Base-by-base conservation (phyloP, 495 filamentous ascomycete species). In the Penicillium odoratum region DNA sequence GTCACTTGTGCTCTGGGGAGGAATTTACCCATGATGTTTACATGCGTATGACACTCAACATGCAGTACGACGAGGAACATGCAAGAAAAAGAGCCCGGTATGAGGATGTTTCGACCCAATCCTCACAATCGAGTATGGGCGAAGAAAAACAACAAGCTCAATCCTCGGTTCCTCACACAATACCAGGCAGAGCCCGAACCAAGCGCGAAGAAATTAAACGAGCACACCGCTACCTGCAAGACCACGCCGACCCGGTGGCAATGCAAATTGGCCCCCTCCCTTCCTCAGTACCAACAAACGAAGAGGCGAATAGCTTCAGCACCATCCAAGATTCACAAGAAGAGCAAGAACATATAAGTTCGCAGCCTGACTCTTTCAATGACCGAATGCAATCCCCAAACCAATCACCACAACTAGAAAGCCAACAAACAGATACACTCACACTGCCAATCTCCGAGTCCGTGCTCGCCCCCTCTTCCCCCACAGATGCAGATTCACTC, bases 11-110 rank as follows among this genome's bases (percentile, higher is more conserved):
- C 57, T 80, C 79, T 4, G 81, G 73, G 0, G 70, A 67, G 7
- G 51, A 58, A 0, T 95, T 95, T 62, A 68, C 72, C 11, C 85
- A 95, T 60, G 92, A 97, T 60, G 21, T 62, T 13, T 68, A 84
- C 49, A 89, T 94, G 83, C 72, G 69, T 26, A 56, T 71, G 11
- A 55, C 61, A n/a, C 48, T 66, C 26, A 46, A 51, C 3, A 49
- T 59, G 16, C 57, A 63, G 26, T 59, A 65, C 11, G 56, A 54
- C 13, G 60, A 69, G 25, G 61, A 64, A 15, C 55, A 55, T 18
- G 48, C 61, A 16, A 67, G 59, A 18, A 74, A 75, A 53, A 62
- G 67, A 54, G 55, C 60, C 11, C 57, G 67, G 16, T 63, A 62
- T 33, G 64, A 74, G 10, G 55, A 71, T 16, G 48, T 50, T 21